Evolutionary conservation across 805 yeast species (phyloP), one percentile per base, ranked within the genome.

Genomic region (Priceomyces medius): DNA sequence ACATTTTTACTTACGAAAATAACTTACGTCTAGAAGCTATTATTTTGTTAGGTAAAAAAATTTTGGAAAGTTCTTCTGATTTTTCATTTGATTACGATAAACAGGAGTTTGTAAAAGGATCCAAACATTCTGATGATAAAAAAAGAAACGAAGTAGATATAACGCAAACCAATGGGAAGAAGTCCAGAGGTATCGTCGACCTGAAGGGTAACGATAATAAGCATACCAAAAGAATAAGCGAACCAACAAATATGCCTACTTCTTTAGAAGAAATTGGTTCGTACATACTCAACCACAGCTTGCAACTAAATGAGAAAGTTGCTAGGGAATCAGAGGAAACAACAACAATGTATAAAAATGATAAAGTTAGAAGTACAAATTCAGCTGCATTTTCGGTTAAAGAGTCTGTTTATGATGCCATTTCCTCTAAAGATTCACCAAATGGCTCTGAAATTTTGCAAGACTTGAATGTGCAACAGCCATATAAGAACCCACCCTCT

Each of bases 221-320:
- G 12, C 17, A 12, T 16, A 8, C n/a, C 7, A 13, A n/a, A 3
- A 23, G 23, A 2, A 41, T 33, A 4, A 7, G 12, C 12, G 29
- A 31, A 16, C 38, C 41, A 17, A 42, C 36, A 9, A 37, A 38
- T 14, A 49, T 52, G 3, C 63, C 65, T 3, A 41, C 50, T 6
- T 56, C 71, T 0, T 50, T 66, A n/a, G 65, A 60, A 27, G 73
- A 67, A 26, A 68, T 69, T 33, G 68, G 66, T 48, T 58, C 58
- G 27, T 54, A 59, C 37, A 69, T 69, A 21, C 45, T 58, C 7
- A 60, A 51, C 27, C 74, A 69, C 41, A 58, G 71, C 2, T 56
- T 58, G 14, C 51, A 58, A 29, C 44, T 64, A 23, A 53, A 56
- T 13, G 41, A 47, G 14, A 40, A 44, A 14, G 23, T 35, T 35